Percentiles rank a stretch among this genome's conserved stretches.
phyloP scores from a whole-genome alignment of 352 stramenopile species.

The Pelagophyceae sp. region DNA sequence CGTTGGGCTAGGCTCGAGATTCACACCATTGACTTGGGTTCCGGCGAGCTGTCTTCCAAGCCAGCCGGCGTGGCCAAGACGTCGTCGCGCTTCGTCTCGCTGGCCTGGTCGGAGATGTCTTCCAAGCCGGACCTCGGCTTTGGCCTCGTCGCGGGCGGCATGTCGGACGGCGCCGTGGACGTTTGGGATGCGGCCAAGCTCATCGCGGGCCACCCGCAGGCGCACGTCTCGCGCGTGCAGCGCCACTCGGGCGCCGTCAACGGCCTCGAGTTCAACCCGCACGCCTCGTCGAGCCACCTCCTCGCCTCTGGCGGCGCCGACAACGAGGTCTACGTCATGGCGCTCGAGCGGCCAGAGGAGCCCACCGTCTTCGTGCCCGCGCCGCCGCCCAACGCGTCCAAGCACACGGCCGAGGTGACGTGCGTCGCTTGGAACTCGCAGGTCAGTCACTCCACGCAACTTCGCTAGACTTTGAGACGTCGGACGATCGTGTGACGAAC shows the following conservation, averaged over 20 bases:
- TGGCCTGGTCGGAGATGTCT: slow-evolving; percentile 78
- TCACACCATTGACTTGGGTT: slow-evolving; percentile 78
- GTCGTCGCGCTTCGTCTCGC: slow-evolving; percentile 74
- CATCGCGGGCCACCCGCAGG: slow-evolving; percentile 41
- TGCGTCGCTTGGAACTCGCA: slow-evolving; percentile 88
- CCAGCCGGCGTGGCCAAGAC: slow-evolving; percentile 77
- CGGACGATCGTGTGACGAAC: no score
- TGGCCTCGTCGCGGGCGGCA: slow-evolving; percentile 87
- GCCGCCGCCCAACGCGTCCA: slow-evolving; percentile 36
- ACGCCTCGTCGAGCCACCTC: slow-evolving; percentile 75
- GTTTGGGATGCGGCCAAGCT: slow-evolving; percentile 87
- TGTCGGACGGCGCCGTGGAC: slow-evolving; percentile 89
- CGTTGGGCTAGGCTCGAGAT: no score
- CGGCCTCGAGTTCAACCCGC: slow-evolving; percentile 87
- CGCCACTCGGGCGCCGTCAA: slow-evolving; percentile 59
- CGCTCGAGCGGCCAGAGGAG: slow-evolving; percentile 73
- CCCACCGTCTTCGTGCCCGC: slow-evolving; percentile 76
- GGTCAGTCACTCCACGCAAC: no score
- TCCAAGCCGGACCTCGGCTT: slow-evolving; percentile 62
- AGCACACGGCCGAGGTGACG: slow-evolving; percentile 55
- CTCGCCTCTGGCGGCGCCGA: slow-evolving; percentile 82
- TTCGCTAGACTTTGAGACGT: slow-evolving; percentile 41
- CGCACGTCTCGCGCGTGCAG: slow-evolving; percentile 33
- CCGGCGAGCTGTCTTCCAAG: slow-evolving; percentile 35
- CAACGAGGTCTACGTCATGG: slow-evolving; percentile 87